These are phyloP conservation scores for Aphanomyces invadans DNA, from an alignment of 352 stramenopile genomes.

Conservation along the genomic window DNA sequence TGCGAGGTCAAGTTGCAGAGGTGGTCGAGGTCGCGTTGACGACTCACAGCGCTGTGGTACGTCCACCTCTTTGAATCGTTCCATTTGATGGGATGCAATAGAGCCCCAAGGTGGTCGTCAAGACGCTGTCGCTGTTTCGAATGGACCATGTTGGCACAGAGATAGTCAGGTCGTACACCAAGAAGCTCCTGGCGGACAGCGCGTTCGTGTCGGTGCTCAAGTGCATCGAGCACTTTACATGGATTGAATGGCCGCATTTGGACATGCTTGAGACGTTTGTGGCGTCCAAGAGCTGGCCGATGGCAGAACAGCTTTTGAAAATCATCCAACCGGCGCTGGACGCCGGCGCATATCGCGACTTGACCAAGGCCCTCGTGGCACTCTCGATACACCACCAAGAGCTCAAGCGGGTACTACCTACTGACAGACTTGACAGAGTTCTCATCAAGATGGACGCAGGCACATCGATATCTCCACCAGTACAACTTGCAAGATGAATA, in stretches of 20 bases:
- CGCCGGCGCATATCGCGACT: neutral
- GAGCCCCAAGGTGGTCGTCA: conserved; percentile 15
- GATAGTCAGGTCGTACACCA: neutral
- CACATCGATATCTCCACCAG: conserved; percentile 13
- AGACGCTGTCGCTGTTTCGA: conserved; percentile 1
- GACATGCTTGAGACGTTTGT: conserved; percentile 5
- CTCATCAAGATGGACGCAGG: too few species aligned
- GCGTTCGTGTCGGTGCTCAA: conserved; percentile 14
- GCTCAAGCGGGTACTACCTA: conserved; percentile 1
- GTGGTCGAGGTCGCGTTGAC: neutral
- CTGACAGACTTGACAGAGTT: too few species aligned
- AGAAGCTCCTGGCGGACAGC: neutral
- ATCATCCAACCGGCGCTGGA: neutral
- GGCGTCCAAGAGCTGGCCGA: conserved; percentile 14
- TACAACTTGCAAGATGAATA: conserved; percentile 14
- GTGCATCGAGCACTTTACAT: conserved; percentile 7
- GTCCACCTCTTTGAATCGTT: neutral
- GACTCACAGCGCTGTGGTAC: neutral
- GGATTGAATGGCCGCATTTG: neutral
- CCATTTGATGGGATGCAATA: neutral
- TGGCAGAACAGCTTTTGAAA: conserved; percentile 23
- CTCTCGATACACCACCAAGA: conserved; percentile 10
- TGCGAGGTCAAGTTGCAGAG: neutral
- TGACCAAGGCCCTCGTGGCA: neutral
- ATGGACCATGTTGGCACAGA: neutral